Percentiles rank a stretch among this genome's conserved stretches.
These are phyloP conservation scores for Dryas integrifolia DNA, from an alignment of 331 rosid species.

Conservation along the genomic window DNA sequence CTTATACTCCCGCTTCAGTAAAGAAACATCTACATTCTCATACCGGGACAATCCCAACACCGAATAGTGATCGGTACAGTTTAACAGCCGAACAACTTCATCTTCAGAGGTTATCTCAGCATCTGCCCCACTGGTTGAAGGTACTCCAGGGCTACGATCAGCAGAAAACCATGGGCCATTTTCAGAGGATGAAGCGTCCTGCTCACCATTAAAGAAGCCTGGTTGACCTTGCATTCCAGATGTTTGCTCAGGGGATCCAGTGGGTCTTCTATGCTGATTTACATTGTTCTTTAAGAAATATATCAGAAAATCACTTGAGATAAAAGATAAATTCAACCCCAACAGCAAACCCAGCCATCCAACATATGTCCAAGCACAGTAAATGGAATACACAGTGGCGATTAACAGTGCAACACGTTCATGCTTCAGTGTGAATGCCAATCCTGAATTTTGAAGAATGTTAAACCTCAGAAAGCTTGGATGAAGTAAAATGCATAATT, in stretches of 20 bases:
- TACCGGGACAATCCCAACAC: constrained; percentile 74
- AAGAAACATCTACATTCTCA: constrained; percentile 64
- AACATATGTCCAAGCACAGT: constrained; percentile 74
- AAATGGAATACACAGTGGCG: constrained; percentile 73
- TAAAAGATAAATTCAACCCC: constrained; percentile 75
- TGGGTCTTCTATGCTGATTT: constrained; percentile 64
- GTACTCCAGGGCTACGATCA: constrained; percentile 69
- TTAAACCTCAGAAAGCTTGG: constrained; percentile 33
- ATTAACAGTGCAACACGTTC: constrained; percentile 77
- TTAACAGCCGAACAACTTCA: constrained; percentile 85
- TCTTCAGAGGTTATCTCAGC: constrained; percentile 85
- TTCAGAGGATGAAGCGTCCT: constrained; percentile 57
- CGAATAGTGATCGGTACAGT: constrained; percentile 87
- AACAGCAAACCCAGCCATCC: constrained; percentile 87
- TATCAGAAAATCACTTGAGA: constrained; percentile 77
- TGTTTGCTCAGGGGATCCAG: constrained; percentile 54
- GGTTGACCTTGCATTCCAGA: constrained; percentile 77
- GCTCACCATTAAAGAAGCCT: constrained; percentile 61
- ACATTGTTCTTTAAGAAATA: constrained; percentile 74
- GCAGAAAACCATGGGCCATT: constrained; percentile 54
- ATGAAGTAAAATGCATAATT: constrained; percentile 18
- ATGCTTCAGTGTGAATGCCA: constrained; percentile 66
- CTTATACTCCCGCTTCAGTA: constrained; percentile 88
- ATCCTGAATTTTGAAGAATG: constrained; percentile 54
- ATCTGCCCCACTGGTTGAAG: constrained; percentile 88